Percentiles rank a stretch among this genome's conserved stretches.
Evolutionary conservation across 805 yeast species (phyloP).

Genomic region (Yamadazyma sp.): DNA sequence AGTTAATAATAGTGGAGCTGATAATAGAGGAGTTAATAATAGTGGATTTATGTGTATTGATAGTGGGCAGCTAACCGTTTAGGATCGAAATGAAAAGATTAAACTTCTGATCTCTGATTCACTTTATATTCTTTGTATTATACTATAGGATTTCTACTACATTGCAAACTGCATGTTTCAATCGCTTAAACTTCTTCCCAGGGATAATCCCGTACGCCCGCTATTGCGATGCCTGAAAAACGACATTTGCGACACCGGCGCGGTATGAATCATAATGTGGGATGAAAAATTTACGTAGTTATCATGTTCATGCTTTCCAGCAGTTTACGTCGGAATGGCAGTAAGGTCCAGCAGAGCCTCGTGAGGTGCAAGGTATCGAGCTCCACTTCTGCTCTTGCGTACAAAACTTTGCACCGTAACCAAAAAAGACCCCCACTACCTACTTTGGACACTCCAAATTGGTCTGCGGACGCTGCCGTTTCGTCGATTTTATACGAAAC

Average conservation of each 20-base stretch:
- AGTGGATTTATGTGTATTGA: too few relatives aligned
- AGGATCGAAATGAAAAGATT: too few relatives aligned
- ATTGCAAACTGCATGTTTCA: too few relatives aligned
- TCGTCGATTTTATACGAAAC: constrained; percentile 94
- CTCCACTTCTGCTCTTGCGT: constrained; percentile 92
- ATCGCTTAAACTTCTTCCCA: neutral
- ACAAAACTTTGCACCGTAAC: constrained; percentile 86
- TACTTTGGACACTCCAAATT: constrained; percentile 85
- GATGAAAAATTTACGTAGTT: neutral
- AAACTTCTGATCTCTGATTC: too few relatives aligned
- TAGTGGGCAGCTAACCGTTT: too few relatives aligned
- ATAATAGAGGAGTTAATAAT: too few relatives aligned
- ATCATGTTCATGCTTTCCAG: neutral
- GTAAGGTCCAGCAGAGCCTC: neutral
- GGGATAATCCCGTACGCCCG: constrained; percentile 1
- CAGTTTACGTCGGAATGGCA: constrained; percentile 6
- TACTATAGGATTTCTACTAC: too few relatives aligned
- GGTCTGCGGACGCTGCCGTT: constrained; percentile 97
- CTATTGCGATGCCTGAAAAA: neutral
- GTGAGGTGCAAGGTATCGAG: constrained; percentile 37
- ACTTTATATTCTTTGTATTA: too few relatives aligned
- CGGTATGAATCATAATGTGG: constrained; percentile 3
- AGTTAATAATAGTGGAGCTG: too few relatives aligned
- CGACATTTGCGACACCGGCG: constrained; percentile 5
- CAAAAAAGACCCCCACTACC: constrained; percentile 88